A percentile compares a stretch with the other conserved stretches of the same genome.
These are phyloP conservation scores for Fusarium tjaetaba DNA, from an alignment of 2,329 filamentous ascomycete genomes.

Conservation along the genomic window DNA sequence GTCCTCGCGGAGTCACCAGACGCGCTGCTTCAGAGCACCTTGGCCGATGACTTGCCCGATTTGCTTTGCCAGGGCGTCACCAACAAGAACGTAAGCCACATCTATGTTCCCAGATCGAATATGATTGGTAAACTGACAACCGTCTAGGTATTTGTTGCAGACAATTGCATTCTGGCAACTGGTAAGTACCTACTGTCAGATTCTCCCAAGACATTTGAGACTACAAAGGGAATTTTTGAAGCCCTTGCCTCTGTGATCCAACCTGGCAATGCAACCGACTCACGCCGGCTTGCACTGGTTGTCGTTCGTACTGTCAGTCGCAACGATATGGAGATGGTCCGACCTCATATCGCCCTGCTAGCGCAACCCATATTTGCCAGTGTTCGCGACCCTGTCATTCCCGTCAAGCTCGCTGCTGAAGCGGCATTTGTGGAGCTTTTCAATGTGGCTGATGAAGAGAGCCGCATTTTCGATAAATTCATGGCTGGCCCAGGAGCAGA, in stretches of 20 bases:
- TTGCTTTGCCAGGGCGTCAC: conserved; percentile 82
- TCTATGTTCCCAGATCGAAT: not conserved
- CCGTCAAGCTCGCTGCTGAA: conserved; percentile 94
- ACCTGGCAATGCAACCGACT: conserved; percentile 82
- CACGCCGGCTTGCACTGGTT: conserved; percentile 85
- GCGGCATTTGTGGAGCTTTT: conserved; percentile 94
- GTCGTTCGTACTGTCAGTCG: conserved; percentile 87
- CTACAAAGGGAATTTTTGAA: conserved; percentile 82
- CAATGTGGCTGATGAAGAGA: conserved; percentile 87
- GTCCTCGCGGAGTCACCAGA: conserved; percentile 83
- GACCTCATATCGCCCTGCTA: conserved; percentile 83
- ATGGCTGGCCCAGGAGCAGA: conserved; percentile 74
- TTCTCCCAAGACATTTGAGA: conserved; percentile 76
- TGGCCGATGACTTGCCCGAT: conserved; percentile 79
- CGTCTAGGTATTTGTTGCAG: conserved; percentile 78
- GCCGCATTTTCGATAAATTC: conserved; percentile 89
- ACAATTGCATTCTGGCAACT: conserved; percentile 88
- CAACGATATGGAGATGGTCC: conserved; percentile 79
- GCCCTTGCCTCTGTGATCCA: conserved; percentile 78
- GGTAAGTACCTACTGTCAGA: conserved; percentile 87
- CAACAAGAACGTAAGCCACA: conserved; percentile 74
- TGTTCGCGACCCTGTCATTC: conserved; percentile 91
- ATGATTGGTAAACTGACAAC: not conserved
- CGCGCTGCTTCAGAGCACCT: conserved; percentile 70
- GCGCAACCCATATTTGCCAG: conserved; percentile 86